These are phyloP conservation scores for Chenopodium berlandieri DNA, from an alignment of 148 eudicot genomes.

Conservation along the genomic window DNA sequence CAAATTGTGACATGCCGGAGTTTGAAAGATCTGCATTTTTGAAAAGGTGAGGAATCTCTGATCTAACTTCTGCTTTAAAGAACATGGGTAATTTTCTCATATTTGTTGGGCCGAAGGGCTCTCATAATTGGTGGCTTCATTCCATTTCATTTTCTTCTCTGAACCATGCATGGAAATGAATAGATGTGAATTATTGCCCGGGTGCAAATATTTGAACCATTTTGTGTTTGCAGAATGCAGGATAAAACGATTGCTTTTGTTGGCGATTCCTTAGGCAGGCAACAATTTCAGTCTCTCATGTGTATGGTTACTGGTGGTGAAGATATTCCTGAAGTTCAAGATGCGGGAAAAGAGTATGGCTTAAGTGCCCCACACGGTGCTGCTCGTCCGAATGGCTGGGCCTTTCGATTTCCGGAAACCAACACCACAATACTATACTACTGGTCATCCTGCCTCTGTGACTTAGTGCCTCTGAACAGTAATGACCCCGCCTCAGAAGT, in stretches of 20 bases:
- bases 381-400: slow-evolving; percentile 60
- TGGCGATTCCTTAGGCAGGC: slow-evolving; percentile 68
- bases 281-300: slow-evolving; percentile 66
- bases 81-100: background rate
- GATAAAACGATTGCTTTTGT: slow-evolving; percentile 67
- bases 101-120: background rate
- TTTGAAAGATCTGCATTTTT: slow-evolving; percentile 45
- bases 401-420: slow-evolving; percentile 46
- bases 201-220: background rate
- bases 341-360: slow-evolving; percentile 47
- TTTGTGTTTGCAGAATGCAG: slow-evolving; percentile 44
- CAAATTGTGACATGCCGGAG: slow-evolving; percentile 56
- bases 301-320: slow-evolving; percentile 68
- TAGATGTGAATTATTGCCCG: background rate
- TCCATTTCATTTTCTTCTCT: background rate
- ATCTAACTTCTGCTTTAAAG: background rate
- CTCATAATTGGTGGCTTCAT: background rate
- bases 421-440: slow-evolving; percentile 60
- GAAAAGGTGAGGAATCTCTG: slow-evolving; percentile 34
- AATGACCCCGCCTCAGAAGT: slow-evolving; percentile 34
- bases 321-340: slow-evolving; percentile 44
- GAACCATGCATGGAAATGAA: slow-evolving; percentile 5
- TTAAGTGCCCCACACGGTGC: slow-evolving; percentile 40
- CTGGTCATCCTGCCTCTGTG: slow-evolving; percentile 64
- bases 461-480: slow-evolving; percentile 38